Evolutionary conservation across 2,329 filamentous ascomycete species (phyloP).

Genomic region (Fusarium beomiforme): DNA sequence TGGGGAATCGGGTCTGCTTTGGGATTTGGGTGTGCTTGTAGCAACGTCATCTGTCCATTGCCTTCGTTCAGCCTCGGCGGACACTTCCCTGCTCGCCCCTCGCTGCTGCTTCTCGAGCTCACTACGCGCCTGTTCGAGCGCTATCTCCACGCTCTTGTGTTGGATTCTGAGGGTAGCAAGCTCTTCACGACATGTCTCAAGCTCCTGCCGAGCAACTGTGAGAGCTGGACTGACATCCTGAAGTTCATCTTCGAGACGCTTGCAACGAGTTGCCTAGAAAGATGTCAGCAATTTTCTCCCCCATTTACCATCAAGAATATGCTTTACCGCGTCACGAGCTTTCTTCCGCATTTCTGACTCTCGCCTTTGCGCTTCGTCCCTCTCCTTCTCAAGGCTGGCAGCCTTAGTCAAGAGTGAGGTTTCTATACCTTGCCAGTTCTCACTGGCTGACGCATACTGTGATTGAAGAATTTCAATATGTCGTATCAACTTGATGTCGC

Average conservation of each 20-base stretch:
- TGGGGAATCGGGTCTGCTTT: slow-evolving; percentile 65
- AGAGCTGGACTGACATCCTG: slow-evolving; percentile 74
- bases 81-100: slow-evolving; percentile 42
- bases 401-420: slow-evolving; percentile 82
- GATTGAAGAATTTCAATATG: slow-evolving; percentile 96
- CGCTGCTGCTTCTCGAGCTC: slow-evolving; percentile 62
- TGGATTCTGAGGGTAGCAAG: slow-evolving; percentile 71
- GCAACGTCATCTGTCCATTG: slow-evolving; percentile 64
- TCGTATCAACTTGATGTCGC: slow-evolving; percentile 87
- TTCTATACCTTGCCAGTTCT: slow-evolving; percentile 98
- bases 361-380: slow-evolving; percentile 83
- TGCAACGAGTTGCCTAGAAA: slow-evolving; percentile 67
- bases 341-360: slow-evolving; percentile 92
- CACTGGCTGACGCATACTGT: slow-evolving; percentile 91
- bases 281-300: slow-evolving; percentile 28
- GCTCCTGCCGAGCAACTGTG: slow-evolving; percentile 71
- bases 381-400: slow-evolving; percentile 84
- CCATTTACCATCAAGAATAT: not conserved
- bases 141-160: slow-evolving; percentile 72
- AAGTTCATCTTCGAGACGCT: slow-evolving; percentile 83
- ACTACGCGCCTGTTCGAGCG: slow-evolving; percentile 64
- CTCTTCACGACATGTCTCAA: slow-evolving; percentile 67
- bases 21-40: slow-evolving; percentile 53
- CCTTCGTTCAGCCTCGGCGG: slow-evolving; percentile 55
- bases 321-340: slow-evolving; percentile 82